These are phyloP conservation scores for Bryopsis sp. DNA, from an alignment of 139 green algal species.

Conservation along the genomic window DNA sequence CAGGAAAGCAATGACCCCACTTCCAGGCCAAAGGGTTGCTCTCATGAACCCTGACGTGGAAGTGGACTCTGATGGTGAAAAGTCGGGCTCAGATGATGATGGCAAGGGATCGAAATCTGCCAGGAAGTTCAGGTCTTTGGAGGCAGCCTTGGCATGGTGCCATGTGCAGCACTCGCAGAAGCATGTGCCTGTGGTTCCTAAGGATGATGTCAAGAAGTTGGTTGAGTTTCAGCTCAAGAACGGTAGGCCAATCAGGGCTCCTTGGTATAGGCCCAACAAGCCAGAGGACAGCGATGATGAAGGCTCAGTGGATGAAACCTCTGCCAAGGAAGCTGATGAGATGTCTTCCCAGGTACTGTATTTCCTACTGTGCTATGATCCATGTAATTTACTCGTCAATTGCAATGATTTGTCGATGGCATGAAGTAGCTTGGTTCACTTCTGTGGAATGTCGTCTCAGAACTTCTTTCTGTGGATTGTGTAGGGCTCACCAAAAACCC, in stretches of 20 bases:
- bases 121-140: constrained; percentile 17
- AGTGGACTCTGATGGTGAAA: too few relatives aligned
- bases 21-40: too few relatives aligned
- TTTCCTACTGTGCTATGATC: not conserved
- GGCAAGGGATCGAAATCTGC: not conserved
- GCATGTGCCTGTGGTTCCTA: constrained; percentile 18
- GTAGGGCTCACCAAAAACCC: too few relatives aligned
- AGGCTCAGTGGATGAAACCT: not conserved
- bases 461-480: too few relatives aligned
- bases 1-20: too few relatives aligned
- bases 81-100: not conserved
- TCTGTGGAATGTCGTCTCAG: not conserved
- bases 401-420: not conserved
- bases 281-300: not conserved
- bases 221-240: constrained; percentile 19
- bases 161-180: constrained; percentile 21
- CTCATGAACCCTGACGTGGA: too few relatives aligned
- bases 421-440: not conserved
- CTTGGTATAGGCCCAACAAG: constrained; percentile 18
- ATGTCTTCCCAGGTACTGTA: not conserved
- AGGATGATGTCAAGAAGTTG: constrained; percentile 19
- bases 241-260: constrained; percentile 16
- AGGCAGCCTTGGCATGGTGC: constrained; percentile 19
- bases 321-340: not conserved
- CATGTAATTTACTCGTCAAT: not conserved